A percentile compares a stretch with the other conserved stretches of the same genome.
Evolutionary conservation across 257 asterid species (phyloP).

Genomic region (Solanum acaule): DNA sequence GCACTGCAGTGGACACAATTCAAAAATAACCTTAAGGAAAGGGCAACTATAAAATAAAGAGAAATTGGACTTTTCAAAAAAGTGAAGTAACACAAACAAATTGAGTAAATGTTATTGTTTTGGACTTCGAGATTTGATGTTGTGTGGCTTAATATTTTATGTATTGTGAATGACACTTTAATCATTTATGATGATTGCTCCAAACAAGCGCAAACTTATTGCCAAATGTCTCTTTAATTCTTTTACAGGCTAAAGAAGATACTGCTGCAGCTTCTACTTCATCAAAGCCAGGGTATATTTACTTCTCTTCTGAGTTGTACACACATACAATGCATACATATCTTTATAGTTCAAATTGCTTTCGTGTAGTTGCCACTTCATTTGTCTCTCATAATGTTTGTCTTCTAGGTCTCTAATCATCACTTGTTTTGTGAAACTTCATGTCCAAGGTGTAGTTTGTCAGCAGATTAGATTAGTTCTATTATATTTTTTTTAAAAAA

Average conservation of each 20-base stretch:
- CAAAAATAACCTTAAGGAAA: no score
- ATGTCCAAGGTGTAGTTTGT: background rate
- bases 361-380: background rate
- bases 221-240: background rate
- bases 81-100: background rate
- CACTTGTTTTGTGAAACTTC: background rate
- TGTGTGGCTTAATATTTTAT: background rate
- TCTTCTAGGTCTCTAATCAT: background rate
- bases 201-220: no score
- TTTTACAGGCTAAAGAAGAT: constrained; percentile 36
- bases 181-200: no score
- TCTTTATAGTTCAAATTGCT: background rate
- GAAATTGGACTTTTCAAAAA: no score
- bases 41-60: no score
- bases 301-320: background rate
- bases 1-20: no score
- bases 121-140: background rate
- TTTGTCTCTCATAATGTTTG: background rate
- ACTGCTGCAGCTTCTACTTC: constrained; percentile 32
- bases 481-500: background rate
- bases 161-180: no score
- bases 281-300: constrained; percentile 54
- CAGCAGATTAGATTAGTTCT: background rate
- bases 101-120: background rate
- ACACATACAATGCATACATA: background rate